A percentile compares a stretch with the other conserved stretches of the same genome.
Conservation (phyloP, 768 basidiomycete genomes). For the Russula emetica region DNA sequence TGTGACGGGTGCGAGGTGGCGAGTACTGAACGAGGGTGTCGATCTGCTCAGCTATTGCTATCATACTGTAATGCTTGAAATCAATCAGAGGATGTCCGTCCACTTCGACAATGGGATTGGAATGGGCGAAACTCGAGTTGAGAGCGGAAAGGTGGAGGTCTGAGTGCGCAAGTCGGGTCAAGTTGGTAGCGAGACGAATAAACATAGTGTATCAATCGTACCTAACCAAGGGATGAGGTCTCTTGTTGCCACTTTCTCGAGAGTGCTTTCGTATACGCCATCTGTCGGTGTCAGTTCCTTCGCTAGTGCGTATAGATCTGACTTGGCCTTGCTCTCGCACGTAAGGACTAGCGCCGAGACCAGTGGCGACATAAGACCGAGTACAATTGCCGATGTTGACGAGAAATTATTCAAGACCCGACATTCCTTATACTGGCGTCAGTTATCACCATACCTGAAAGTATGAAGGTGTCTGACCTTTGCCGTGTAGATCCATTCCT, state of each 20-base stretch:
- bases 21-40: conserved; percentile 7
- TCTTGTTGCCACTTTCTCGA: not conserved
- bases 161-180: not conserved
- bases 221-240: conserved; percentile 16
- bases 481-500: conserved; percentile 13
- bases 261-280: not conserved
- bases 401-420: conserved; percentile 10
- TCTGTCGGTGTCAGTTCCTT: not conserved
- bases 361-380: conserved; percentile 3
- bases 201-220: not conserved
- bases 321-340: conserved; percentile 6
- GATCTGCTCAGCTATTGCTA: conserved; percentile 16
- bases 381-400: conserved; percentile 4
- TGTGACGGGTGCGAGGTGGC: not conserved
- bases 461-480: conserved; percentile 1
- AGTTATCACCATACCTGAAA: not conserved
- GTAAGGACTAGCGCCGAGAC: not conserved
- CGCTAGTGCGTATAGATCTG: too few species aligned
- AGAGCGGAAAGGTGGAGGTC: conserved; percentile 10
- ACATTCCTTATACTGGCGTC: conserved; percentile 5
- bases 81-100: conserved; percentile 13
- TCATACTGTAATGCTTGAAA: conserved; percentile 3
- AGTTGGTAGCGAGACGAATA: not conserved
- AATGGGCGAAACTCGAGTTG: conserved; percentile 4
- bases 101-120: conserved; percentile 1